These are phyloP conservation scores for Neopestalotiopsis clavispora DNA, from an alignment of 2,329 filamentous ascomycete genomes.

Conservation along the genomic window DNA sequence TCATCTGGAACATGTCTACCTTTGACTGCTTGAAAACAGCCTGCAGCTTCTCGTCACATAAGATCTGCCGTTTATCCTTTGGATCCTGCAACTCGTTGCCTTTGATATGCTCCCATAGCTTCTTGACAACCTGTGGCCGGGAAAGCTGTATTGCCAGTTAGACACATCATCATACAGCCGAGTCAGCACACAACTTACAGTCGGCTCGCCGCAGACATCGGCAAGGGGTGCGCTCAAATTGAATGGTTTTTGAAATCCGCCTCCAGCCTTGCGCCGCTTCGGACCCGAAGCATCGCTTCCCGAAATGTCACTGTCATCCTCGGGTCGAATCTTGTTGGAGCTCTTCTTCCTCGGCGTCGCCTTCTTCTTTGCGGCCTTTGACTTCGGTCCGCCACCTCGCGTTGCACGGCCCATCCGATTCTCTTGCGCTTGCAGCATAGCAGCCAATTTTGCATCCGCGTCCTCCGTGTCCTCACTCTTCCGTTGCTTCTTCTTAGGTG, in stretches of 20 bases:
- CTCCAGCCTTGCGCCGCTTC: conserved; percentile 81
- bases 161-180: not conserved
- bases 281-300: conserved; percentile 61
- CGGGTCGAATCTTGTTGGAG: conserved; percentile 73
- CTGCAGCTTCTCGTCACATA: conserved; percentile 89
- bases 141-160: conserved; percentile 66
- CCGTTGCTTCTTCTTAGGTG: conserved; percentile 68
- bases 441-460: conserved; percentile 85
- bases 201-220: conserved; percentile 69
- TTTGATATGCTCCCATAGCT: conserved; percentile 95
- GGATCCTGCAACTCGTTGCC: conserved; percentile 87
- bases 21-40: conserved; percentile 89
- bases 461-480: conserved; percentile 68
- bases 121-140: conserved; percentile 93
- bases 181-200: conserved; percentile 51
- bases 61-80: conserved; percentile 87
- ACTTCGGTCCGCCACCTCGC: conserved; percentile 69
- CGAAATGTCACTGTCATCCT: conserved; percentile 80
- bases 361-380: conserved; percentile 63
- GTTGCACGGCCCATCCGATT: conserved; percentile 77
- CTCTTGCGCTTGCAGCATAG: conserved; percentile 89
- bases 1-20: conserved; percentile 99
- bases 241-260: conserved; percentile 91
- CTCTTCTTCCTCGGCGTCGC: conserved; percentile 71
- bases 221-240: conserved; percentile 73